These are phyloP conservation scores for Phoenix dactylifera DNA, from an alignment of 176 grass and related monocot species.

Conservation along the genomic window DNA sequence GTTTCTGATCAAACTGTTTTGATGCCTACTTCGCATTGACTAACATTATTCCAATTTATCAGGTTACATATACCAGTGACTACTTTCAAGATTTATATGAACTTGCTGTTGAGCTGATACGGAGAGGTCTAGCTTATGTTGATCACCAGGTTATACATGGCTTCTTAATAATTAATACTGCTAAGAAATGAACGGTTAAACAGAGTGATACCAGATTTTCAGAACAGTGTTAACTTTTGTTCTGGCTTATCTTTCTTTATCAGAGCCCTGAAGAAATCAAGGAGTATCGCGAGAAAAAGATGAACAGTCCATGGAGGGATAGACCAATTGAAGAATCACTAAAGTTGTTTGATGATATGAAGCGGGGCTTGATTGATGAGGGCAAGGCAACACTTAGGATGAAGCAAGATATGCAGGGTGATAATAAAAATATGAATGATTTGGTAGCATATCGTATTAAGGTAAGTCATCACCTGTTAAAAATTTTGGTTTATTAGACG, in stretches of 20 bases:
- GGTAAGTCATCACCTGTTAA: slow-evolving; percentile 36
- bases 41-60: slow-evolving; percentile 8
- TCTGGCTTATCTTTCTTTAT: slow-evolving; percentile 25
- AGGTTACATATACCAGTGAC: slow-evolving; percentile 92
- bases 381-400: slow-evolving; percentile 86
- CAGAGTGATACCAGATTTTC: too few species aligned
- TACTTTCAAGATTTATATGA: slow-evolving; percentile 97
- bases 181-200: too few species aligned
- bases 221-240: too few species aligned
- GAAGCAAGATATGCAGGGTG: slow-evolving; percentile 99
- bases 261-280: slow-evolving; percentile 88
- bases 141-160: slow-evolving; percentile 69
- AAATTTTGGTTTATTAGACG: not conserved
- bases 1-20: not conserved
- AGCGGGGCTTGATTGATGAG: slow-evolving; percentile 66
- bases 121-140: slow-evolving; percentile 83
- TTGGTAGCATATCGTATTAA: slow-evolving; percentile 98
- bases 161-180: too few species aligned
- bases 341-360: slow-evolving; percentile 94
- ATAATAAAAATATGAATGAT: slow-evolving; percentile 98
- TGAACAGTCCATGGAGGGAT: slow-evolving; percentile 97
- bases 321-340: slow-evolving; percentile 75
- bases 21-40: not conserved
- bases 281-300: slow-evolving; percentile 91
- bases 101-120: slow-evolving; percentile 78